These are phyloP conservation scores for Aechmea fasciata DNA, from an alignment of 176 grass and related monocot genomes.

Conservation along the genomic window DNA sequence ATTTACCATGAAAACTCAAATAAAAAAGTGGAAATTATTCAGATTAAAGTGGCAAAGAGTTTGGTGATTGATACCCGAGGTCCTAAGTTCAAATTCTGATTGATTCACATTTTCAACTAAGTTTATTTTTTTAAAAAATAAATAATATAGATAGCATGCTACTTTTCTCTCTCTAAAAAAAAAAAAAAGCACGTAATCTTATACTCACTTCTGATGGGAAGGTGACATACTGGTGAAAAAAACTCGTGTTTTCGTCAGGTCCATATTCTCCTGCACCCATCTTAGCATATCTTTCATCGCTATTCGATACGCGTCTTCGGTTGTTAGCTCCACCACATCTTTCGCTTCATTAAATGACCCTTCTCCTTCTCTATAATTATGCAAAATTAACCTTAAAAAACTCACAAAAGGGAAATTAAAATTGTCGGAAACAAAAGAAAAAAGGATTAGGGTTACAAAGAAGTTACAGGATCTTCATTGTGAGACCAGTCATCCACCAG, in stretches of 20 bases:
- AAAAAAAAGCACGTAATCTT: too few species aligned
- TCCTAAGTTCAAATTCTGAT: too few species aligned
- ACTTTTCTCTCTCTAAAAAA: too few species aligned
- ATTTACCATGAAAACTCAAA: too few species aligned
- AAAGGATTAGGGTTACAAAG: background rate
- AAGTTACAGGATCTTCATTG: constrained; percentile 54
- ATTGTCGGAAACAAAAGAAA: background rate
- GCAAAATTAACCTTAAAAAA: background rate
- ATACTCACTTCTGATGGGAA: constrained; percentile 54
- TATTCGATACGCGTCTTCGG: constrained; percentile 72
- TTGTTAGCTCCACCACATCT: constrained; percentile 38
- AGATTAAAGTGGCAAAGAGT: too few species aligned
- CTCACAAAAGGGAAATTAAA: background rate
- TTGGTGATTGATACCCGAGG: too few species aligned
- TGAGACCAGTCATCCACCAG: constrained; percentile 87
- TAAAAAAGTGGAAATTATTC: too few species aligned
- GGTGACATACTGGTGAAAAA: constrained; percentile 93
- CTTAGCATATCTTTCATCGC: constrained; percentile 56
- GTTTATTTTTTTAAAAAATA: too few species aligned
- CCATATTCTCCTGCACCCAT: constrained; percentile 71
- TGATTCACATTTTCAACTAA: too few species aligned
- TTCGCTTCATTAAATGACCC: constrained; percentile 34
- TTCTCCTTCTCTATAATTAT: constrained; percentile 6
- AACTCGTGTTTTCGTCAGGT: constrained; percentile 45
- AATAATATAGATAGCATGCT: too few species aligned